A percentile compares a stretch with the other conserved stretches of the same genome.
phyloP scores from a whole-genome alignment of 208 protist species.

The Trypanosoma melophagium region DNA sequence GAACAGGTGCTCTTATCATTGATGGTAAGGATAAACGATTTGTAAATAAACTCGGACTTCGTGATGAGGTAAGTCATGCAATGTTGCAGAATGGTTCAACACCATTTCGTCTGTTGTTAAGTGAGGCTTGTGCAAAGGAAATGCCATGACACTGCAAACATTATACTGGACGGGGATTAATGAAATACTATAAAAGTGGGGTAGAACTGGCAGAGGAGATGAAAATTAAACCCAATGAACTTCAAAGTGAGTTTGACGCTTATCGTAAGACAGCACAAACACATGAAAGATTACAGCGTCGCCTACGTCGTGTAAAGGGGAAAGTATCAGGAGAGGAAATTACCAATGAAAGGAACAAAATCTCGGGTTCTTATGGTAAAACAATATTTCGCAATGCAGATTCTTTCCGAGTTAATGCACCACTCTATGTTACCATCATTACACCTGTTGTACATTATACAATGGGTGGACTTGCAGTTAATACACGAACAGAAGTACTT shows the following conservation, averaged over 20 bases:
- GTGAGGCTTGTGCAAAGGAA: constrained; percentile 51
- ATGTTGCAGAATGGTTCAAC: constrained; percentile 55
- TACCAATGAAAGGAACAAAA: constrained; percentile 11
- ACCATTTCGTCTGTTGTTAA: constrained; percentile 71
- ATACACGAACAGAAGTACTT: constrained; percentile 69
- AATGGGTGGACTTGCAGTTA: constrained; percentile 93
- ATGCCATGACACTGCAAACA: constrained; percentile 79
- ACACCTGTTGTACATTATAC: constrained; percentile 96
- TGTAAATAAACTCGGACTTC: constrained; percentile 89
- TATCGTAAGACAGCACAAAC: constrained; percentile 34
- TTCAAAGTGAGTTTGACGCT: constrained; percentile 43
- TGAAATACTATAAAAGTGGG: constrained; percentile 48
- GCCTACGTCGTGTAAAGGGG: constrained; percentile 15
- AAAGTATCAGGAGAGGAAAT: constrained; percentile 25
- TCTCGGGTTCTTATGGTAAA: constrained; percentile 81
- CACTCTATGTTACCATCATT: constrained; percentile 72
- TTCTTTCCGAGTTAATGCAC: constrained; percentile 44
- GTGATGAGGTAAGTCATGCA: constrained; percentile 85
- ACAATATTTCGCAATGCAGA: constrained; percentile 69
- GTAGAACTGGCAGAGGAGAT: constrained; percentile 51
- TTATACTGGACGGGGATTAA: constrained; percentile 78
- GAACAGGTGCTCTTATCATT: constrained; percentile 90
- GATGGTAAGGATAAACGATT: constrained; percentile 83
- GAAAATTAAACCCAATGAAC: constrained; percentile 29
- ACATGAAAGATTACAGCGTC: constrained; percentile 21